phyloP scores from a whole-genome alignment of 1,139 yeast species.

The Geotrichum candidum region DNA sequence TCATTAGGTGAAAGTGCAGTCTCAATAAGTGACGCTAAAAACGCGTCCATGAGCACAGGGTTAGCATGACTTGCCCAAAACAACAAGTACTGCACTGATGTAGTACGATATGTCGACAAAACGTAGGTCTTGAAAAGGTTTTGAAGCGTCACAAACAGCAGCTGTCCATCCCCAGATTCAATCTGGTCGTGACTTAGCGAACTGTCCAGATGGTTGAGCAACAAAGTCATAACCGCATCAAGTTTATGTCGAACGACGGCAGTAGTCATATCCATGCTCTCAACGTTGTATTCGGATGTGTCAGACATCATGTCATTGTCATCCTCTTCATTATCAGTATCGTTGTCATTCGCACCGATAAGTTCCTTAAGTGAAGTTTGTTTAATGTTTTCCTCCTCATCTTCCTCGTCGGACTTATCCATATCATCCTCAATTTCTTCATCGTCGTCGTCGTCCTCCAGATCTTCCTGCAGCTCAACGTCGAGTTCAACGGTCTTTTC shows the following conservation, averaged over 20 bases:
- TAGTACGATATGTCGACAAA: constrained; percentile 87
- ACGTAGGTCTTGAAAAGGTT: constrained; percentile 76
- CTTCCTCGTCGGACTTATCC: constrained; percentile 41
- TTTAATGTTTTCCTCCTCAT: constrained; percentile 34
- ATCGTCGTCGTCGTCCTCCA: constrained; percentile 79
- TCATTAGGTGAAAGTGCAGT: constrained; percentile 67
- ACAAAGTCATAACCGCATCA: constrained; percentile 56
- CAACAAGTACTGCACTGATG: constrained; percentile 78
- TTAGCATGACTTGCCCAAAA: constrained; percentile 80
- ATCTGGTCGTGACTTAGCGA: constrained; percentile 50
- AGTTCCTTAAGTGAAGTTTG: constrained; percentile 20
- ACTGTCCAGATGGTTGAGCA: constrained; percentile 47
- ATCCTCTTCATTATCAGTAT: constrained; percentile 27
- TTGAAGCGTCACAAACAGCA: constrained; percentile 67
- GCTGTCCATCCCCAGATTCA: constrained; percentile 59
- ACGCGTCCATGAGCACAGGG: constrained; percentile 78
- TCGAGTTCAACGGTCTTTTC: constrained; percentile 82
- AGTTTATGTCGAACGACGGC: constrained; percentile 45
- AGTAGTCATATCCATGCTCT: constrained; percentile 27
- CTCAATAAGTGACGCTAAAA: constrained; percentile 74
- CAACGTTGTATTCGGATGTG: constrained; percentile 36
- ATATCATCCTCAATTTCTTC: constrained; percentile 57
- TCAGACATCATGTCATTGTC: constrained; percentile 36
- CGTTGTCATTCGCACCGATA: constrained; percentile 19
- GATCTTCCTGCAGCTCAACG: constrained; percentile 86